Evolutionary conservation across 257 asterid genomes (phyloP).

Genomic region (Ocimum tenuiflorum): DNA sequence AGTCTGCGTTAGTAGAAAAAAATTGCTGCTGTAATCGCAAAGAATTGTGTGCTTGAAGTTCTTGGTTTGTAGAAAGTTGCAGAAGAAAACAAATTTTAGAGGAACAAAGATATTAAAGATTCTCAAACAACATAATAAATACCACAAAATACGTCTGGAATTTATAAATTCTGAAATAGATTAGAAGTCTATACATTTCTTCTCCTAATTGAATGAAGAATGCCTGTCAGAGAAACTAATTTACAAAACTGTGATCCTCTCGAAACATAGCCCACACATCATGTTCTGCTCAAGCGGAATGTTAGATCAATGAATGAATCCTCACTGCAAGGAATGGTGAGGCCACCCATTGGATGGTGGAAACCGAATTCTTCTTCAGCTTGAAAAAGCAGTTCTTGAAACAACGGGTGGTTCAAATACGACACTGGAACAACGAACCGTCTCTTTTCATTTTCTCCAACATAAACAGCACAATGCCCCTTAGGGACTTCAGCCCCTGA

Average conservation of each 20-base stretch:
- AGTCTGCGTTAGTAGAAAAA: no score
- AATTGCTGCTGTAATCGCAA: no score
- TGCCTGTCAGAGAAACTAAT: neutral
- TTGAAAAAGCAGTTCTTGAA: neutral
- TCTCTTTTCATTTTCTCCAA: slow-evolving; percentile 28
- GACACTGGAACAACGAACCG: neutral
- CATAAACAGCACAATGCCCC: slow-evolving; percentile 36
- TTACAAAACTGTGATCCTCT: neutral
- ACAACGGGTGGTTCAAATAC: slow-evolving; percentile 1
- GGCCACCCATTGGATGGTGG: slow-evolving; percentile 20
- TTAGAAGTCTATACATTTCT: neutral
- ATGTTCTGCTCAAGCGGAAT: neutral
- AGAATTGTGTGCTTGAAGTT: no score
- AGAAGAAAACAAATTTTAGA: no score
- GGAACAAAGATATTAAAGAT: no score
- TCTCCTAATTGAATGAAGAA: neutral
- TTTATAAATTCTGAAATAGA: neutral
- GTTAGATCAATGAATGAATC: slow-evolving; percentile 7
- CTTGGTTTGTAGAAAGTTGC: no score
- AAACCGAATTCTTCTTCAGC: slow-evolving; percentile 6
- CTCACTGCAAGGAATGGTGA: slow-evolving; percentile 18
- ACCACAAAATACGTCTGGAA: neutral
- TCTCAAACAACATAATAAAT: neutral
- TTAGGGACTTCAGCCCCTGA: slow-evolving; percentile 29
- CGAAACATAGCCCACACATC: neutral